Conservation (phyloP, 2,329 filamentous ascomycete species). For the Hypoxylon sp. region DNA sequence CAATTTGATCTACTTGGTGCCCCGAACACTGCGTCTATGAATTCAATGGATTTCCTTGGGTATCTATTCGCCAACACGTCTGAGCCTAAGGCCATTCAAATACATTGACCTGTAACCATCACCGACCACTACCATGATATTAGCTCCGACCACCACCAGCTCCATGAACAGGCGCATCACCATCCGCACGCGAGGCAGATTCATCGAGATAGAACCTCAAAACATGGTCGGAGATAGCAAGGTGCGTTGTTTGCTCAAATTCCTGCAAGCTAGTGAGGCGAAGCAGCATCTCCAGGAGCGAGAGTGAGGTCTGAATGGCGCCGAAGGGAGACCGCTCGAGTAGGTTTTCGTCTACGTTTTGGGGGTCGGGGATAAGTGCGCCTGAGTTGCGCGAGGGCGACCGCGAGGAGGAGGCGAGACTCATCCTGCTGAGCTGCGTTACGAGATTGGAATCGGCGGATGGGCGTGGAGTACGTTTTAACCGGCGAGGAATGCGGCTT, state of each 20-base stretch:
- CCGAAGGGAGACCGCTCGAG: constrained; percentile 65
- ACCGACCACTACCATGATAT: neutral
- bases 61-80: neutral
- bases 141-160: constrained; percentile 16
- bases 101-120: constrained; percentile 1
- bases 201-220: constrained; percentile 87
- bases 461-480: constrained; percentile 40
- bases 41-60: neutral
- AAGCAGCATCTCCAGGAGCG: constrained; percentile 89
- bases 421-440: constrained; percentile 58
- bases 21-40: neutral
- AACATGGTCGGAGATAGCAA: constrained; percentile 91
- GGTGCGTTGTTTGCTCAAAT: constrained; percentile 89
- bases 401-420: constrained; percentile 57
- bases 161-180: constrained; percentile 54
- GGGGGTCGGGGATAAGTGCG: constrained; percentile 16
- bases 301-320: constrained; percentile 71
- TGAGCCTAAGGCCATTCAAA: neutral
- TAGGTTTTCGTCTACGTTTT: constrained; percentile 46
- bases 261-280: constrained; percentile 90
- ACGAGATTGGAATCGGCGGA: constrained; percentile 52
- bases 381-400: constrained; percentile 44
- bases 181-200: constrained; percentile 67
- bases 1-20: neutral
- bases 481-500: constrained; percentile 19